Conservation (phyloP, 2,329 filamentous ascomycete genomes). For the Orbilia quercus region DNA sequence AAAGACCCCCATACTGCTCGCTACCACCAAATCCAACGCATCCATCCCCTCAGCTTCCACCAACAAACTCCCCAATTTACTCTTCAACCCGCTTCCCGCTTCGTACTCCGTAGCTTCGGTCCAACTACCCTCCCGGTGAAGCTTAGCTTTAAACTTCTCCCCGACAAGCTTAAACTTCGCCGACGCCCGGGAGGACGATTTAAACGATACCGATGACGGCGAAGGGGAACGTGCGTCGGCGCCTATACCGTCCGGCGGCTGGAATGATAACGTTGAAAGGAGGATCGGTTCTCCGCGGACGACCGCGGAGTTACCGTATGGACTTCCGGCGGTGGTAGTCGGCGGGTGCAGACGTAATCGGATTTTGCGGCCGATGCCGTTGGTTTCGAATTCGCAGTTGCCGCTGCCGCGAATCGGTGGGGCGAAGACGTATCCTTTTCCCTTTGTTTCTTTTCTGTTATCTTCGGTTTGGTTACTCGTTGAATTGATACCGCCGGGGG, state of each 20-base stretch:
- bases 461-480: neutral
- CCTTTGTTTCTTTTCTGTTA: conserved; percentile 39
- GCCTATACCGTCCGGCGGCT: conserved; percentile 29
- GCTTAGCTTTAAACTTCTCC: conserved; percentile 49
- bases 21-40: conserved; percentile 93
- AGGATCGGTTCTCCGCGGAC: conserved; percentile 42
- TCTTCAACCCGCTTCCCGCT: conserved; percentile 66
- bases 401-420: conserved; percentile 31
- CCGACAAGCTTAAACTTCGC: conserved; percentile 45
- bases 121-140: conserved; percentile 43
- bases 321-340: conserved; percentile 37
- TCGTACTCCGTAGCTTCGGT: conserved; percentile 49
- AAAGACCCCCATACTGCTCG: conserved; percentile 91
- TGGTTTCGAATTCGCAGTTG: conserved; percentile 54
- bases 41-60: conserved; percentile 89
- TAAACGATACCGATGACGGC: conserved; percentile 6
- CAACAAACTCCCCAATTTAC: conserved; percentile 93
- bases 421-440: conserved; percentile 52
- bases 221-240: conserved; percentile 11
- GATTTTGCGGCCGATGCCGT: conserved; percentile 46
- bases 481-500: neutral
- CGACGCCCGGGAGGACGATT: conserved; percentile 4
- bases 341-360: conserved; percentile 38
- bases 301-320: conserved; percentile 32
- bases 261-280: conserved; percentile 44